Base-by-base conservation (phyloP, 169 alveolate species). In the Theileria orientalis region DNA sequence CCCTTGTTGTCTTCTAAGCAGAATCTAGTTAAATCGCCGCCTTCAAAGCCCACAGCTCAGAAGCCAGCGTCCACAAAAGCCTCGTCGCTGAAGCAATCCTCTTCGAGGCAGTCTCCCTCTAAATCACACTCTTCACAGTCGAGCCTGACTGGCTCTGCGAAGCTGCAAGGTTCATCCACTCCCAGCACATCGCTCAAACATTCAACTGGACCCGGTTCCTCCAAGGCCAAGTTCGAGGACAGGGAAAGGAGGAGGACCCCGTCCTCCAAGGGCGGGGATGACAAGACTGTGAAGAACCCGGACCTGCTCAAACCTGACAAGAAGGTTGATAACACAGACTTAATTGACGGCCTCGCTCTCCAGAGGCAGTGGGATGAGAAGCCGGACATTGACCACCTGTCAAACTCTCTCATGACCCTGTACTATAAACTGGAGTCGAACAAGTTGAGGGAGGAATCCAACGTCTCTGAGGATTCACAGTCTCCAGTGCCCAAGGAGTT, bases 351-450 rank as follows among this genome's bases (percentile, higher is more conserved):
- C 8, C 77, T 79, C 32, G 76, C 83, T 30, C 67, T 79, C 51
- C 87, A 79, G 83, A 21, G 87, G 49, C 87, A 59, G 27, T 79
- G 76, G 57, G 83, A 79, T 32, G 87, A 79, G 33, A 79, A 79
- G 60, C 87, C 87, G 19, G 87, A 79, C 33, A 27, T 79, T 3
- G 87, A 79, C 78, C 46, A 23, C 46, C 78, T 79, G 40, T 42
- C 69, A 41, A 79, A 2, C 71, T 27, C 83, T 21, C 78, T 79
- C 9, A 52, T 79, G 74, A 74, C 72, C 60, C 29, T 79, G 29
- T 79, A 79, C 73, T 44, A 72, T 37, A 11, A 52, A 1, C 41
- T 71, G 1, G 44, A 56, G 21, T 47, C 47, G 1, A 1, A 16
- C n/a, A n/a, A n/a, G n/a, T n/a, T n/a, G n/a, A 49, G 25, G 25